Percentiles rank a stretch among this genome's conserved stretches.
Evolutionary conservation across 1,284 basidiomycete genomes (phyloP).

Genomic region (Naganishia sp.): DNA sequence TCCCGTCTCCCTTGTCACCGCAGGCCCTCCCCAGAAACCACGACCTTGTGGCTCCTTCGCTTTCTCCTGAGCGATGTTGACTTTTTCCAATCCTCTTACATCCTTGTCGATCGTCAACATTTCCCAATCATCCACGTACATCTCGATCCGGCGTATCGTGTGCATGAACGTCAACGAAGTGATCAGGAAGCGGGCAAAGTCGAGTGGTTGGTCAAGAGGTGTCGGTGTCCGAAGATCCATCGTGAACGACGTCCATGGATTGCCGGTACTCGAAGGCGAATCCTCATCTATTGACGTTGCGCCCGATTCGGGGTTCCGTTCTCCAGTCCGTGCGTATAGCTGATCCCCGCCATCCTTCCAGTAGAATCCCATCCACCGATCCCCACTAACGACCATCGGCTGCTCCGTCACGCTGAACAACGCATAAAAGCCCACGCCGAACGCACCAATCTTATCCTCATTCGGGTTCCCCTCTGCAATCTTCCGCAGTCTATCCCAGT

Average conservation of each 20-base stretch:
- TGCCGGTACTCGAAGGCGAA: slow-evolving; percentile 43
- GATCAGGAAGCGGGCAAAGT: slow-evolving; percentile 84
- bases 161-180: slow-evolving; percentile 95
- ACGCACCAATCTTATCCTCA: slow-evolving; percentile 57
- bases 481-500: slow-evolving; percentile 86
- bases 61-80: slow-evolving; percentile 47
- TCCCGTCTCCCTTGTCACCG: slow-evolving; percentile 56
- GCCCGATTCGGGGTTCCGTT: slow-evolving; percentile 58
- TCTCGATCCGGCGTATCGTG: slow-evolving; percentile 71
- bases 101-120: slow-evolving; percentile 75
- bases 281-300: slow-evolving; percentile 17
- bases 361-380: slow-evolving; percentile 93
- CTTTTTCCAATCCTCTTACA: slow-evolving; percentile 61
- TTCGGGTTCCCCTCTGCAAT: slow-evolving; percentile 60
- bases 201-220: slow-evolving; percentile 77
- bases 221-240: slow-evolving; percentile 83
- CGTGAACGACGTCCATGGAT: slow-evolving; percentile 83
- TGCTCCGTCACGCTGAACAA: slow-evolving; percentile 57
- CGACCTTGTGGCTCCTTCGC: background rate
- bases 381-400: slow-evolving; percentile 87
- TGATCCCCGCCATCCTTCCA: slow-evolving; percentile 91
- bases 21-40: slow-evolving; percentile 10
- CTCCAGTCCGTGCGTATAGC: slow-evolving; percentile 75
- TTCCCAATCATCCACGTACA: slow-evolving; percentile 76
- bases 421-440: slow-evolving; percentile 51